Evolutionary conservation across 2,329 filamentous ascomycete species (phyloP).

Genomic region (Clarireedia monteithiana): DNA sequence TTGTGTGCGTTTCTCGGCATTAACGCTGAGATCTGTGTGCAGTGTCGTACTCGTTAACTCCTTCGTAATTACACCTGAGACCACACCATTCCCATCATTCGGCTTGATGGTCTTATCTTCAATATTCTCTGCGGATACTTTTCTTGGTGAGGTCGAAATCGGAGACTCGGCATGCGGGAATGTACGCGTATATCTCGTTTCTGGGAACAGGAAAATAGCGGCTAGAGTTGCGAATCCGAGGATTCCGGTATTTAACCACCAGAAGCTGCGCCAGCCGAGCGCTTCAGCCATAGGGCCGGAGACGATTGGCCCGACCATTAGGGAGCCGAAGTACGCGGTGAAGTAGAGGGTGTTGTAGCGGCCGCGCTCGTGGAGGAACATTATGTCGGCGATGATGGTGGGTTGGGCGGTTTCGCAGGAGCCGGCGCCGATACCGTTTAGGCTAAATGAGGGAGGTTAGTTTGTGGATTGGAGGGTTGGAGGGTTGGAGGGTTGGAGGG

Average conservation of each 20-base stretch:
- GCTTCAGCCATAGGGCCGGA: slow-evolving; percentile 52
- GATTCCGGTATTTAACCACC: slow-evolving; percentile 56
- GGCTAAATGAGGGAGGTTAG: slow-evolving; percentile 14
- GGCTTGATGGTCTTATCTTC: slow-evolving; percentile 6
- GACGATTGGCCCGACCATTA: slow-evolving; percentile 53
- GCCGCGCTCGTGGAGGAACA: slow-evolving; percentile 57
- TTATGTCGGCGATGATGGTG: slow-evolving; percentile 55
- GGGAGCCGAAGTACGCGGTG: slow-evolving; percentile 51
- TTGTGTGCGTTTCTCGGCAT: no score
- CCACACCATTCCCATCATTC: background rate
- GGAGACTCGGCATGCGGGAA: slow-evolving; percentile 8
- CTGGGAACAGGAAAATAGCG: slow-evolving; percentile 53
- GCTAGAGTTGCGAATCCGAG: slow-evolving; percentile 42
- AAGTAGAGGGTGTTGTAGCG: slow-evolving; percentile 48
- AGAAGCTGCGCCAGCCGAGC: slow-evolving; percentile 54
- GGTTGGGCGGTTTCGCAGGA: slow-evolving; percentile 56
- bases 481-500: background rate
- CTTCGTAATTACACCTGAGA: background rate
- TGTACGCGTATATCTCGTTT: slow-evolving; percentile 50
- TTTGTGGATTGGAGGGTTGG: background rate
- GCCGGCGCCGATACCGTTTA: slow-evolving; percentile 56
- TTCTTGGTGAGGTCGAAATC: slow-evolving; percentile 10
- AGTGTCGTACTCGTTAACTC: background rate
- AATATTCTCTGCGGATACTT: slow-evolving; percentile 17
- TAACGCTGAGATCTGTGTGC: background rate